A percentile compares a stretch with the other conserved stretches of the same genome.
These are phyloP conservation scores for Plasmodium malariae DNA, from an alignment of 169 alveolate genomes.

Conservation along the genomic window DNA sequence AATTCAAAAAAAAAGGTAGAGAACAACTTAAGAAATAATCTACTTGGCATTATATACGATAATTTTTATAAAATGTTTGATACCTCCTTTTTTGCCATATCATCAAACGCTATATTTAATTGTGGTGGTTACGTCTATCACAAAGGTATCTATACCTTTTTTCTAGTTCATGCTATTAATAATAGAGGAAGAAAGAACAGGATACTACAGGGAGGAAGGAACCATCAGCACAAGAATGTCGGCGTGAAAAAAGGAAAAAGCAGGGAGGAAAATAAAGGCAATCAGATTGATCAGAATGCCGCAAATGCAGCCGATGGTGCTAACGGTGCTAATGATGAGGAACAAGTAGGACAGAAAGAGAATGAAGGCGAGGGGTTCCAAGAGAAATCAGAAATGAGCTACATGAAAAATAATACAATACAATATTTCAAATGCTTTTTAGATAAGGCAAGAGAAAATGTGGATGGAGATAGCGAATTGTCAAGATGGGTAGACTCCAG, in stretches of 20 bases:
- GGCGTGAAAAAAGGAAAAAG: neutral
- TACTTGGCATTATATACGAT: too few relatives aligned
- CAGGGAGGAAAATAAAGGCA: neutral
- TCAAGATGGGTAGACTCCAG: conserved; percentile 31
- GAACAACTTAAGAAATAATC: too few relatives aligned
- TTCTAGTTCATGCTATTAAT: too few relatives aligned
- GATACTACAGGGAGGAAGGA: too few relatives aligned
- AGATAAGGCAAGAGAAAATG: conserved; percentile 46
- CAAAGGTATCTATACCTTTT: too few relatives aligned
- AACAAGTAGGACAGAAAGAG: neutral
- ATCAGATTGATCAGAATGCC: neutral
- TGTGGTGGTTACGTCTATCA: too few relatives aligned
- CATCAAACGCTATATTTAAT: too few relatives aligned
- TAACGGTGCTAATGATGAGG: neutral
- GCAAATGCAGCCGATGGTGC: neutral
- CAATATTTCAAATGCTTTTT: conserved; percentile 57
- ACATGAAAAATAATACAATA: conserved; percentile 5
- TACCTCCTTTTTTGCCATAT: too few relatives aligned
- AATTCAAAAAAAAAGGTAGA: too few relatives aligned
- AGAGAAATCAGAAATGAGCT: neutral
- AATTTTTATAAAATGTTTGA: too few relatives aligned
- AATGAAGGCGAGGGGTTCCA: neutral
- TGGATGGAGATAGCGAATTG: conserved; percentile 21
- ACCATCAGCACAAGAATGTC: too few relatives aligned
- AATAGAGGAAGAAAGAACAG: too few relatives aligned